phyloP scores from a whole-genome alignment of 1,284 basidiomycete species.

The Bondarzewia mesenterica region DNA sequence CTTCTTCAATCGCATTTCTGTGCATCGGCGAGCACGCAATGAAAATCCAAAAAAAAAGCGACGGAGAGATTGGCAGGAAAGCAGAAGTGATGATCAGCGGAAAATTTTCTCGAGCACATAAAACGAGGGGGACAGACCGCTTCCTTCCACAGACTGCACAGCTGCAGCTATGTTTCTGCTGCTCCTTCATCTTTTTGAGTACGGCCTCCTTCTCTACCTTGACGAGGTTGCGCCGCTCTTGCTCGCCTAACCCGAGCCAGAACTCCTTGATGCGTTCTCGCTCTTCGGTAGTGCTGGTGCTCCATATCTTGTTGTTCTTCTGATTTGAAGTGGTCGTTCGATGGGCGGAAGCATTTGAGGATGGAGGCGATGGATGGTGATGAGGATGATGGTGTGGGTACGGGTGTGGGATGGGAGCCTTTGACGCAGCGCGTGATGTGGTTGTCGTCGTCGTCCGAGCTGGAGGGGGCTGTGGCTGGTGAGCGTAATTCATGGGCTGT shows the following conservation, averaged over 20 bases:
- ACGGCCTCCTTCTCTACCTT: conserved; percentile 98
- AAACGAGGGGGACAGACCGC: conserved; percentile 52
- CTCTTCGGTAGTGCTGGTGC: conserved; percentile 84
- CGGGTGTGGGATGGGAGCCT: conserved; percentile 53
- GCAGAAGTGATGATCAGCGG: conserved; percentile 23
- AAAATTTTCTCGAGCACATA: conserved; percentile 19
- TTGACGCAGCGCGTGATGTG: conserved; percentile 54
- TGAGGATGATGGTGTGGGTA: conserved; percentile 45
- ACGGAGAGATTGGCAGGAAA: not conserved
- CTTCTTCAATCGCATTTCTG: conserved; percentile 95
- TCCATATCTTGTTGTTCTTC: conserved; percentile 72
- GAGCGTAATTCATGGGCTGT: conserved; percentile 60
- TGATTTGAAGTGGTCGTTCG: conserved; percentile 12
- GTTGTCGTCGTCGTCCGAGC: conserved; percentile 18
- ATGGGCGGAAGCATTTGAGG: conserved; percentile 47
- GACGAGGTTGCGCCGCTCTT: conserved; percentile 85
- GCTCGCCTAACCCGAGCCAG: conserved; percentile 87
- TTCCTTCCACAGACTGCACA: conserved; percentile 97
- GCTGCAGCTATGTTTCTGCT: conserved; percentile 91
- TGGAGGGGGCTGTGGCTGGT: conserved; percentile 17
- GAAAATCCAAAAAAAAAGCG: conserved; percentile 1
- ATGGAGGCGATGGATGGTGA: conserved; percentile 65
- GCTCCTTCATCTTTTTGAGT: conserved; percentile 97
- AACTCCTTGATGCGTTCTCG: conserved; percentile 96
- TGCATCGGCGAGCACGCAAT: conserved; percentile 8